phyloP scores from a whole-genome alignment of 2,329 filamentous ascomycete genomes.

The Sporothrix brasiliensis region DNA sequence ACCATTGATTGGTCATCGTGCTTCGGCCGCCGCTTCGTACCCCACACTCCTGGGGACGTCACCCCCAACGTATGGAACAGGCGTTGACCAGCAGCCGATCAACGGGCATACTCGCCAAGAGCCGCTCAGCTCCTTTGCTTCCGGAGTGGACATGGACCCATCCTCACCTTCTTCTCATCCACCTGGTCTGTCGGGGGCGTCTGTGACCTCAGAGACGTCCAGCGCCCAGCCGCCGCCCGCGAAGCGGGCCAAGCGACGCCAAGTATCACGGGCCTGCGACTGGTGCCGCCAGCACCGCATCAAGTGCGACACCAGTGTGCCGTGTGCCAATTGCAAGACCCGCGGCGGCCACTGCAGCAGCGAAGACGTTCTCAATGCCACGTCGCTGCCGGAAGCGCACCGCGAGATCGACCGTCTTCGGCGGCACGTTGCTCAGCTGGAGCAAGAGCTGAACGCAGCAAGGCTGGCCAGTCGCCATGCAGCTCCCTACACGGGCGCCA shows the following conservation, averaged over 20 bases:
- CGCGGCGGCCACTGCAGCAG: slow-evolving; percentile 21
- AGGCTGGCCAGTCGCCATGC: background rate
- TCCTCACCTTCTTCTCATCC: background rate
- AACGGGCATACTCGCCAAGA: background rate
- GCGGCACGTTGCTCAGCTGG: slow-evolving; percentile 8
- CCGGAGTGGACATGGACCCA: background rate
- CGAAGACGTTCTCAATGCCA: background rate
- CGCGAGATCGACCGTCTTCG: slow-evolving; percentile 16
- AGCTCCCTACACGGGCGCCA: background rate
- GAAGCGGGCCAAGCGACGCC: slow-evolving; percentile 31
- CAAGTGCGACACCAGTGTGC: slow-evolving; percentile 48
- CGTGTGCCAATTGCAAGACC: slow-evolving; percentile 46
- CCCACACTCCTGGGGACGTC: background rate
- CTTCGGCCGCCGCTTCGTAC: background rate
- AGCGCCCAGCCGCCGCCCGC: background rate
- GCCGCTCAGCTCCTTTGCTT: background rate
- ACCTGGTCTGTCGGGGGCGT: slow-evolving; percentile 10
- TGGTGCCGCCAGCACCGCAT: slow-evolving; percentile 49
- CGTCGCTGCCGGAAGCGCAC: slow-evolving; percentile 17
- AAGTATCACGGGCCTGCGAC: slow-evolving; percentile 44
- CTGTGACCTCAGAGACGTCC: background rate
- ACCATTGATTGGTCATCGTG: background rate
- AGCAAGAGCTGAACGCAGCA: slow-evolving; percentile 14
- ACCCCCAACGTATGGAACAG: background rate
- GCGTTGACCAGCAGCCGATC: background rate